Base-by-base conservation (phyloP, 2,329 filamentous ascomycete species). In the Diaporthe destruens region DNA sequence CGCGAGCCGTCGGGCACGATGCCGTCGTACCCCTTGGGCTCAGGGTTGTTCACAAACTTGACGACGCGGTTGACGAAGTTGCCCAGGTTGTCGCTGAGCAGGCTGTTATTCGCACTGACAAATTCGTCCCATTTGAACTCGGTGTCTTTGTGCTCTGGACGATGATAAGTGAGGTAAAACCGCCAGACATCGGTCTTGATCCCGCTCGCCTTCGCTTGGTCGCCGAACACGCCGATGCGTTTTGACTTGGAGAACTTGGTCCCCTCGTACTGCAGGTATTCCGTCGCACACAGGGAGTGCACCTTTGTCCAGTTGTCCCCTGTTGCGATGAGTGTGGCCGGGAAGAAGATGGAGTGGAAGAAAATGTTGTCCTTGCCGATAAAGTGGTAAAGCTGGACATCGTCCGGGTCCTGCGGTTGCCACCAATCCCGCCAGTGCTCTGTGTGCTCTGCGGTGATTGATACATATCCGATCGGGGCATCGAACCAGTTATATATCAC, bases 91-190 rank as follows among this genome's bases (percentile, higher is more conserved):
- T 92, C 91, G 65, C 93, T 82, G n/a, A 98, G 88, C 80, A 96
- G 94, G 79, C 93, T 95, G 86, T 98, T 98, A 87, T 98, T 98
- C 77, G 89, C 87, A 47, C 91, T 88, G 75, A 96, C 92, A 83
- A 98, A 97, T 57, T 92, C 88, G 72, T 87, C 89, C 95, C 95
- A 98, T 80, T 96, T 93, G 81, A 98, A 98, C 79, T 98, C 93
- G 0, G 94, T 93, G 80, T 98, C 95, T 67, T 92, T 90, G 14
- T 91, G 92, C 82, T 98, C 95, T 0, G 95, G 95, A 71, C 95
- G 90, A 81, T 93, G 92, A 56, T 94, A 93, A 49, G 98, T 87
- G 29, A 98, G 89, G 84, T 96, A 98, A 83, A 96, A 98, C 76
- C 95, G 88, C 94, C 95, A 98, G n/a, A 98, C 94, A 12, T 55